Evolutionary conservation across 2,329 filamentous ascomycete species (phyloP).

Genomic region (Penicillium sclerotigenum): DNA sequence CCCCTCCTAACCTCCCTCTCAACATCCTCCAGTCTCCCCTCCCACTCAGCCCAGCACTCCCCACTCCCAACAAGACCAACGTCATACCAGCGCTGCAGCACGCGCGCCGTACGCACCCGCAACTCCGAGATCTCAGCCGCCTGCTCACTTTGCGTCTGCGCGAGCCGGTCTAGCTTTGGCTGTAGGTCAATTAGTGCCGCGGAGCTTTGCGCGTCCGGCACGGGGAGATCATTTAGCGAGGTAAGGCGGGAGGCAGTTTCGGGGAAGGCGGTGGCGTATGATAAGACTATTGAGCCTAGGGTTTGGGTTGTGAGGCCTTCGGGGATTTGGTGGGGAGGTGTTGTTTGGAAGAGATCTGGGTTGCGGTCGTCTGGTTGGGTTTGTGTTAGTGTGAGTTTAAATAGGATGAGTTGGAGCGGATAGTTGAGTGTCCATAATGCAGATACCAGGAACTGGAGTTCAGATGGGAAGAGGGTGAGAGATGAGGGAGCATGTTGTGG

Average conservation of each 20-base stretch:
- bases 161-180: constrained; percentile 41
- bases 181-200: constrained; percentile 42
- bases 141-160: constrained; percentile 39
- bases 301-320: constrained; percentile 37
- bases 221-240: constrained; percentile 48
- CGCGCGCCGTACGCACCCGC: constrained; percentile 43
- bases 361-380: constrained; percentile 36
- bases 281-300: constrained; percentile 43
- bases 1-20: constrained; percentile 64
- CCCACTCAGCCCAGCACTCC: constrained; percentile 67
- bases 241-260: constrained; percentile 48
- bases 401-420: not conserved
- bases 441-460: not conserved
- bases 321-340: constrained; percentile 33
- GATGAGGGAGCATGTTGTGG: not conserved
- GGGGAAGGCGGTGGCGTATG: constrained; percentile 46
- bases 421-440: not conserved
- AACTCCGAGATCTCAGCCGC: constrained; percentile 41
- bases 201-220: constrained; percentile 44
- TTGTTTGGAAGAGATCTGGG: constrained; percentile 42
- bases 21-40: constrained; percentile 62
- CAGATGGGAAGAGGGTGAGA: not conserved
- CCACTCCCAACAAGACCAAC: constrained; percentile 65
- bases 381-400: not conserved
- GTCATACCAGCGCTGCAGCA: constrained; percentile 71